Evolutionary conservation across 306 rosid species (phyloP), one percentile per base, ranked within the genome.

Genomic region (Cicer chorassanicum): DNA sequence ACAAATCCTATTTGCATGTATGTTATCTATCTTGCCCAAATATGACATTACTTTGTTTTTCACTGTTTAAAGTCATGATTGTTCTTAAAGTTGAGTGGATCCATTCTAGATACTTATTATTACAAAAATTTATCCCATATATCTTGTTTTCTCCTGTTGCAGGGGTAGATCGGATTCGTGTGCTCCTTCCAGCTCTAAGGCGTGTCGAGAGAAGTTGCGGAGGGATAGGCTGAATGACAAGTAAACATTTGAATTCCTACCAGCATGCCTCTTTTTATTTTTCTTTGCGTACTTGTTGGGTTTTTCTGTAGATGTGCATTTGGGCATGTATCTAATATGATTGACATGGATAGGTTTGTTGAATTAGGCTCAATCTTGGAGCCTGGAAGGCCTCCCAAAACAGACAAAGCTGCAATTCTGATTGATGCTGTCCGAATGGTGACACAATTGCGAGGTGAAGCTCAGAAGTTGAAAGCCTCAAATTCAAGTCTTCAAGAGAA

Each of bases 221-320:
- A 93, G 98, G 84, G 98, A 91, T 72, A 91, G 83, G 86, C 97
- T 93, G 76, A 93, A 93, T 10, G 98, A 93, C 90, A 93, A 89
- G 98, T 91, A 87, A 76, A 21, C 13, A 4, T 67, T 65, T 51
- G 21, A 44, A 39, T 70, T 70, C 9, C 46, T 34, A 3, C 63
- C 65, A 48, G n/a, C 18, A 13, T 14, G 50, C 45, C 29, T 41
- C 21, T n/a, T 55, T 66, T 40, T 50, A 7, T 66, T 53, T 60
- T 51, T 24, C 12, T 36, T 51, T 72, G 60, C 44, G 29, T 72
- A 65, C 44, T 29, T 0, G 36, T 1, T 56, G 70, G 77, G 24
- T 75, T 63, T 70, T 34, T 64, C 24, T 45, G 56, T n/a, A 50
- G 61, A 71, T 70, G 79, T 62, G n/a, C 18, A 50, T 5, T 60